These are phyloP conservation scores for Hyphodiscus sp. DNA, from an alignment of 2,329 filamentous ascomycete species.

Conservation along the genomic window DNA sequence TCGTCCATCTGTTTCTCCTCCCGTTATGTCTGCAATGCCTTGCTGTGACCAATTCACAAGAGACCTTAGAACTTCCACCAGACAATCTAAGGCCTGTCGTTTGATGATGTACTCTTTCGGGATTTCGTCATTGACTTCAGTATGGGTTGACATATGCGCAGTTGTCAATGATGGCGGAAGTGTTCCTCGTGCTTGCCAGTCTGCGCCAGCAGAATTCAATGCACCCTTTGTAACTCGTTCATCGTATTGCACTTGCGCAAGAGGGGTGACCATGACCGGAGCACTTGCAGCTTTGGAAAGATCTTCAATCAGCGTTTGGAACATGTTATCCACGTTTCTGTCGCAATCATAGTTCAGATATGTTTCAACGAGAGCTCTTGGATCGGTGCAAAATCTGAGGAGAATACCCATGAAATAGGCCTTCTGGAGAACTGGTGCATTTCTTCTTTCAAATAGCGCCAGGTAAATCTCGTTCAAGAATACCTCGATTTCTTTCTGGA, in stretches of 20 bases:
- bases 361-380: constrained; percentile 82
- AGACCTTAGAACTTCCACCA: constrained; percentile 84
- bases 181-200: constrained; percentile 84
- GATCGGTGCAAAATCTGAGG: constrained; percentile 76
- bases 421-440: constrained; percentile 84
- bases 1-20: constrained; percentile 45
- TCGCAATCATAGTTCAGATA: constrained; percentile 99
- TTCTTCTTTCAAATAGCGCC: constrained; percentile 80
- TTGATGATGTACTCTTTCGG: constrained; percentile 90
- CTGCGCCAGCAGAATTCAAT: constrained; percentile 49
- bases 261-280: constrained; percentile 65
- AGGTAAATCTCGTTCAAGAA: constrained; percentile 97
- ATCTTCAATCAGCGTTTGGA: constrained; percentile 91
- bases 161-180: constrained; percentile 76
- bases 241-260: constrained; percentile 81
- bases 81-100: constrained; percentile 76
- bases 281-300: constrained; percentile 79
- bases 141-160: constrained; percentile 34
- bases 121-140: constrained; percentile 58
- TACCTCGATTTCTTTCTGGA: constrained; percentile 89
- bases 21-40: constrained; percentile 56
- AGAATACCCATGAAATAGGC: constrained; percentile 84
- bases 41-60: constrained; percentile 82
- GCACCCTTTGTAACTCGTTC: constrained; percentile 57
- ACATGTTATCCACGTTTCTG: constrained; percentile 91